These are phyloP conservation scores for Carex sylvatica DNA, from an alignment of 202 grass and related monocot species.

Conservation along the genomic window DNA sequence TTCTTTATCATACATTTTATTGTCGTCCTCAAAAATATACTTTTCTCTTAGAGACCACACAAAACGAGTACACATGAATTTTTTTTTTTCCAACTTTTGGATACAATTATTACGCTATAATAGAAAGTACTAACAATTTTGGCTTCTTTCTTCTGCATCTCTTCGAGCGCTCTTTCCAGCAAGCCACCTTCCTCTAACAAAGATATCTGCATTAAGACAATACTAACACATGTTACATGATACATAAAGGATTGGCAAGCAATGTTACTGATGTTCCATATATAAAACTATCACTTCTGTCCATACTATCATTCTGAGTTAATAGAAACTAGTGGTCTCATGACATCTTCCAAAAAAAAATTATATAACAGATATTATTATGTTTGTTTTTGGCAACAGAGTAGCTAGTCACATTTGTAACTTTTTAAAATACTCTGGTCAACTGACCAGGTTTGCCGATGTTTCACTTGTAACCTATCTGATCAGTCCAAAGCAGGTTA, in stretches of 20 bases:
- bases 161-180: constrained; percentile 83
- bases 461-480: neutral
- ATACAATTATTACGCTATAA: constrained; percentile 1
- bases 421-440: neutral
- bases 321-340: neutral
- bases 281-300: neutral
- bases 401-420: neutral
- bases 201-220: constrained; percentile 62
- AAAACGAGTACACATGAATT: neutral
- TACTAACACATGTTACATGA: constrained; percentile 26
- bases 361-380: neutral
- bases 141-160: constrained; percentile 82
- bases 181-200: constrained; percentile 91
- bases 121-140: constrained; percentile 67
- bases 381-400: neutral
- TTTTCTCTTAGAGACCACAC: neutral
- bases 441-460: neutral
- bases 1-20: neutral
- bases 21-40: neutral
- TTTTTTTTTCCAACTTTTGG: neutral
- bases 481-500: neutral
- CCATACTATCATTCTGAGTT: neutral
- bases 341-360: neutral
- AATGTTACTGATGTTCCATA: neutral
- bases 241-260: neutral